Conservation (phyloP, 2,329 filamentous ascomycete genomes). For the Leptographium lundbergii region DNA sequence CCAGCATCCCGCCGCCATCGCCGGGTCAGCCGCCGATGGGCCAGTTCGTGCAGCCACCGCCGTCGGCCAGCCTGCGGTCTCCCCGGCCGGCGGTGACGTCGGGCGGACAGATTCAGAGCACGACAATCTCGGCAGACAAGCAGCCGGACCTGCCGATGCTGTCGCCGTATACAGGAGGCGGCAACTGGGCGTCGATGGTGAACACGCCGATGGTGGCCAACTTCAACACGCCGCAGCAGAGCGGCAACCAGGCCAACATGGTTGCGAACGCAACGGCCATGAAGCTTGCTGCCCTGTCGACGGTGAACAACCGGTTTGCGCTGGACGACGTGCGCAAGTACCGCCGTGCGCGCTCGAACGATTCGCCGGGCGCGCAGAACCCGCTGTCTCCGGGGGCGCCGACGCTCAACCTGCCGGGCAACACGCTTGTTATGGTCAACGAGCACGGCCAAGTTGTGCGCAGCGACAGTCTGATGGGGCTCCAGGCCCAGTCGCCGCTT, state of each 20-base stretch:
- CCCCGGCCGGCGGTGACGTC: constrained; percentile 58
- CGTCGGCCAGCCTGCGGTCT: constrained; percentile 64
- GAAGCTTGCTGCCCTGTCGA: constrained; percentile 94
- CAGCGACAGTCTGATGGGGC: constrained; percentile 69
- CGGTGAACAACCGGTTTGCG: constrained; percentile 95
- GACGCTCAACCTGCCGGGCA: constrained; percentile 49
- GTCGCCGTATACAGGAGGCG: constrained; percentile 72
- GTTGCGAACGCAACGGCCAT: constrained; percentile 97
- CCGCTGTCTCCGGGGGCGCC: constrained; percentile 56
- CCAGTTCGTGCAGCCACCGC: constrained; percentile 77
- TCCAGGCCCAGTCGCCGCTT: constrained; percentile 47
- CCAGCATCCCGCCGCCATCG: constrained; percentile 59
- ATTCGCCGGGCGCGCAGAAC: constrained; percentile 47
- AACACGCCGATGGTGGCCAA: constrained; percentile 92
- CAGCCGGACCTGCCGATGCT: constrained; percentile 67
- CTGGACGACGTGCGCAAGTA: constrained; percentile 96
- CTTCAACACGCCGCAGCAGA: constrained; percentile 51
- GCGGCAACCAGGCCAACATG: constrained; percentile 74
- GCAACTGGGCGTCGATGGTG: constrained; percentile 97
- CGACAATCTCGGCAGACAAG: constrained; percentile 65
- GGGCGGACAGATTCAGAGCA: constrained; percentile 66
- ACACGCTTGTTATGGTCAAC: constrained; percentile 82
- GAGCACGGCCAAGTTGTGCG: constrained; percentile 81
- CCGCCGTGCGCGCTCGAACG: constrained; percentile 79
- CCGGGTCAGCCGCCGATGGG: constrained; percentile 79